Evolutionary conservation across 257 asterid species (phyloP), one percentile per base, ranked within the genome.

Genomic region (Lithospermum erythrorhizon): DNA sequence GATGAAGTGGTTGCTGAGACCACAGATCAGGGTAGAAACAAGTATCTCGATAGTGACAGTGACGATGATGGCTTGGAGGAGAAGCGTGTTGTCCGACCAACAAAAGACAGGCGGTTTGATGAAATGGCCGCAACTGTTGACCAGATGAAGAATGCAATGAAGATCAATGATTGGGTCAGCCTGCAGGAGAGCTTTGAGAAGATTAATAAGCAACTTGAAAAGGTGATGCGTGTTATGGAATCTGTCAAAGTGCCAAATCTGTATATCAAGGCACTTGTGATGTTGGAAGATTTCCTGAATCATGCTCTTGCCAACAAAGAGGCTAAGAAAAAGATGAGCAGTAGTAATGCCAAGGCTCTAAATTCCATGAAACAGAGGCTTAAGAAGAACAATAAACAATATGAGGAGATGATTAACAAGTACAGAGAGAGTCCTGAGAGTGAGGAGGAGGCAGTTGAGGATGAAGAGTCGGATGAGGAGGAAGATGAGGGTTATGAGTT

Each of bases 241-340:
- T 62, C 97, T 0, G 86, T 74, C 55, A 78, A 73, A 48, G 82
- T 85, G 49, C 96, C 96, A 2, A 84, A 79, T 75, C 75, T 81
- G 7, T 93, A 93, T 68, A 73, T 93, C n/a, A 93, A 84, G 78
- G 90, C 97, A 65, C 94, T 93, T 18, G 95, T 93, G 57, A 82
- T 74, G 94, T 53, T 93, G 74, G 96, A 89, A 76, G 96, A 93
- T 64, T 81, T 80, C 74, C 61, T 91, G 78, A 86, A 80, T 54
- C 86, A 84, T 80, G 79, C 97, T 17, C 57, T 81, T 70, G 89
- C 94, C 58, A 91, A 86, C 64, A 91, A 91, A 82, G 98, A 93
- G 76, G 94, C 97, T 0, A 93, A 87, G 83, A 93, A 93, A 83
- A 93, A 88, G 78, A 93, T 93, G 98, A 93, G 97, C 63, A 84